Percentiles rank a stretch among this genome's conserved stretches.
phyloP scores from a whole-genome alignment of 805 yeast genomes.

The Lipomyces japonicus region DNA sequence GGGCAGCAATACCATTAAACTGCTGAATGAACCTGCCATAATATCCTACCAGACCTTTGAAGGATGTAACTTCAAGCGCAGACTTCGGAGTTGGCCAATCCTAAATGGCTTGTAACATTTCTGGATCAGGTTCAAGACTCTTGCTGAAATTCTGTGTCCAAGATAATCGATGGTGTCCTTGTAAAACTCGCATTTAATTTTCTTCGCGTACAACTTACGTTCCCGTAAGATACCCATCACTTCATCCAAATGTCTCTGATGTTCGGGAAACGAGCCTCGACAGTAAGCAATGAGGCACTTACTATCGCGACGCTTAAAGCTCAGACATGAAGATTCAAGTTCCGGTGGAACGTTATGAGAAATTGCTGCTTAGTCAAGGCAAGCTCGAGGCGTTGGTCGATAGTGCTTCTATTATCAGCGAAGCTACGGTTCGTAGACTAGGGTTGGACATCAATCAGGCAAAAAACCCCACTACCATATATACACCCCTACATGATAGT shows the following conservation, averaged over 20 bases:
- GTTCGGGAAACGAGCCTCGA: neutral
- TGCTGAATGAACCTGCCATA: conserved; percentile 5
- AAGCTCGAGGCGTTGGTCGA: neutral
- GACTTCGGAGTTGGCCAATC: conserved; percentile 18
- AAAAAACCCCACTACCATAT: neutral
- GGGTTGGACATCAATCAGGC: neutral
- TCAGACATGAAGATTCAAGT: too few species aligned
- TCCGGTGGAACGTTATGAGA: too few species aligned
- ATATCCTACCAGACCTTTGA: conserved; percentile 7
- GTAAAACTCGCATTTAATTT: conserved; percentile 18
- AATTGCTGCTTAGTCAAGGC: too few species aligned
- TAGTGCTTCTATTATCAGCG: neutral
- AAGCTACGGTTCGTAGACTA: neutral
- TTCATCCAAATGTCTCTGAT: neutral
- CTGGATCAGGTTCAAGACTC: conserved; percentile 13
- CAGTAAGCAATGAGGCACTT: neutral
- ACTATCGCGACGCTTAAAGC: neutral
- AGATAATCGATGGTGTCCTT: conserved; percentile 7
- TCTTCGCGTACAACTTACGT: conserved; percentile 10
- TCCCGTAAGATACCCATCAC: conserved; percentile 1
- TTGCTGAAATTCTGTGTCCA: conserved; percentile 7
- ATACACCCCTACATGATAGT: neutral
- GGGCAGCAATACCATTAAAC: neutral
- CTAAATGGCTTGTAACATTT: neutral
- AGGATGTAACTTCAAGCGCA: conserved; percentile 2